Evolutionary conservation across 139 green algal genomes (phyloP).

Genomic region (Chlorella sp.): DNA sequence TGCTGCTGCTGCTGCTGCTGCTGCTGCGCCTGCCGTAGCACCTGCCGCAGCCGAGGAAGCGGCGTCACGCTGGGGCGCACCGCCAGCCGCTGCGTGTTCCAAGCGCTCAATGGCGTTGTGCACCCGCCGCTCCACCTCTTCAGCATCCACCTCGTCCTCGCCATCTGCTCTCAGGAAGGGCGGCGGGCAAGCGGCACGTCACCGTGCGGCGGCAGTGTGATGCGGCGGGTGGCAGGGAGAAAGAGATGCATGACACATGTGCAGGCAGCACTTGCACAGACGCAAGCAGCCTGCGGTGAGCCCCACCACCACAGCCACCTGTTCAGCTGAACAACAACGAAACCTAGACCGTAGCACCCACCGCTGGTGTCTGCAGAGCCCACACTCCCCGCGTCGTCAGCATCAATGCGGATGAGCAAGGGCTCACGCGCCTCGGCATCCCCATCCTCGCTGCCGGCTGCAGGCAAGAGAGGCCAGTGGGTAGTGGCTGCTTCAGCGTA

Average conservation of each 20-base stretch:
- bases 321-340: too few species aligned
- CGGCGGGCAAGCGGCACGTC: neutral
- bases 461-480: neutral
- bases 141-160: constrained; percentile 32
- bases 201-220: too few species aligned
- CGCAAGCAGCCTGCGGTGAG: too few species aligned
- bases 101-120: constrained; percentile 26
- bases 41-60: too few species aligned
- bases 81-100: neutral
- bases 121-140: constrained; percentile 48
- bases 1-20: neutral
- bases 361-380: constrained; percentile 46
- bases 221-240: too few species aligned
- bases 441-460: constrained; percentile 34
- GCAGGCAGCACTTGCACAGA: too few species aligned
- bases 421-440: constrained; percentile 47
- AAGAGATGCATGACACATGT: too few species aligned
- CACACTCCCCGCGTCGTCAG: constrained; percentile 59
- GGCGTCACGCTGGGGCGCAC: neutral
- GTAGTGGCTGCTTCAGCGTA: too few species aligned
- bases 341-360: neutral
- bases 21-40: neutral
- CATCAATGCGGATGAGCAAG: constrained; percentile 57
- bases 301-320: neutral
- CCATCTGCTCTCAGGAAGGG: neutral